phyloP scores from a whole-genome alignment of 179 eudicot species.

The Sideroxylon spinosum region DNA sequence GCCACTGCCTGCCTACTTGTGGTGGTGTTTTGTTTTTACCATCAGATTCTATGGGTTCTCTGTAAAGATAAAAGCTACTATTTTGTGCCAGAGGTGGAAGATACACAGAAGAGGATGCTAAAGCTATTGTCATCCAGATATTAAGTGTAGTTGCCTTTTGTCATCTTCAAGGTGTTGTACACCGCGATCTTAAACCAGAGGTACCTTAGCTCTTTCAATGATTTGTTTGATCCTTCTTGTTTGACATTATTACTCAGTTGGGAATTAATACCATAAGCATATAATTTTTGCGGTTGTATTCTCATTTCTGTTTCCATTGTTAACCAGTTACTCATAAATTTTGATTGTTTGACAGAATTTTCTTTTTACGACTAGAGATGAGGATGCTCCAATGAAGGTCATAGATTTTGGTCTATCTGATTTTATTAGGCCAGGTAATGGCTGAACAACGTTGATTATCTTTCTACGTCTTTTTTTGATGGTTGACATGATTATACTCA shows the following conservation, averaged over 20 bases:
- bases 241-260: neutral
- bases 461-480: neutral
- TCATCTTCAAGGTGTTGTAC: conserved; percentile 97
- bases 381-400: conserved; percentile 73
- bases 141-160: conserved; percentile 78
- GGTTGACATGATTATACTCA: neutral
- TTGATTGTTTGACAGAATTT: conserved; percentile 64
- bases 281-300: neutral
- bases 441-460: conserved; percentile 7
- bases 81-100: conserved; percentile 72
- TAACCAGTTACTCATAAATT: neutral
- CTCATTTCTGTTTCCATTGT: conserved; percentile 2
- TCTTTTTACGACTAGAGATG: conserved; percentile 82
- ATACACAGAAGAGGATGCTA: conserved; percentile 82
- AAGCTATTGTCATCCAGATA: conserved; percentile 70
- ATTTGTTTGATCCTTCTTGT: neutral
- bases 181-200: conserved; percentile 96
- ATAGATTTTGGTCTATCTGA: conserved; percentile 96
- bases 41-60: neutral
- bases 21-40: neutral
- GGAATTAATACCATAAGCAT: neutral
- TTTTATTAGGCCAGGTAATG: conserved; percentile 77
- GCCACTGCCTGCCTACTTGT: neutral
- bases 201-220: conserved; percentile 25
- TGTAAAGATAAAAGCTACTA: conserved; percentile 2